Percentiles rank a stretch among this genome's conserved stretches.
These are phyloP conservation scores for Pseudopyrenochaeta lycopersici DNA, from an alignment of 2,329 filamentous ascomycete species.

Conservation along the genomic window DNA sequence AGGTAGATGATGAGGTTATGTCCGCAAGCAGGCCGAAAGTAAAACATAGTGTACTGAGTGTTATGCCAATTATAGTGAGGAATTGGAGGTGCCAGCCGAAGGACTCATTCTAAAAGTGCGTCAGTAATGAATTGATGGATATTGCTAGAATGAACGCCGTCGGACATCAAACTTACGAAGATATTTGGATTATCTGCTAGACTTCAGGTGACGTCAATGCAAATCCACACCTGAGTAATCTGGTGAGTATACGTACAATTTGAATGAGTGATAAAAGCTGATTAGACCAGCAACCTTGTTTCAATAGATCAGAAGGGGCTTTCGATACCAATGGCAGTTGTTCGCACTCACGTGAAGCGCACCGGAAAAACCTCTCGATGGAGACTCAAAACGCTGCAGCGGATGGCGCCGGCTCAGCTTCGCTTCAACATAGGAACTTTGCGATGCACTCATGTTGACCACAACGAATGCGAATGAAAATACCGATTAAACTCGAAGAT, in stretches of 20 bases:
- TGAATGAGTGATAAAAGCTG: conserved; percentile 57
- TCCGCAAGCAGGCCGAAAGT: conserved; percentile 70
- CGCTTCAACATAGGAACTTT: conserved; percentile 14
- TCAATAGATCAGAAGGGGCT: too few relatives aligned
- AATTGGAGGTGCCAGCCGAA: conserved; percentile 78
- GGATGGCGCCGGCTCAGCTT: conserved; percentile 60
- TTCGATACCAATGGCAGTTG: too few relatives aligned
- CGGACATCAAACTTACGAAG: conserved; percentile 26
- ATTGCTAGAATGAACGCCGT: neutral
- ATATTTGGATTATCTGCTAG: conserved; percentile 41
- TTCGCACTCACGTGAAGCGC: conserved; percentile 62
- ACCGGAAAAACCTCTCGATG: conserved; percentile 70
- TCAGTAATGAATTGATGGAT: conserved; percentile 7
- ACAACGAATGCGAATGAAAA: neutral
- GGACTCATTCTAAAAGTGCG: conserved; percentile 56
- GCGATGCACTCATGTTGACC: conserved; percentile 4
- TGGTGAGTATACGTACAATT: conserved; percentile 37
- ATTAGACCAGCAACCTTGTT: conserved; percentile 50
- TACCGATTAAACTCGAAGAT: too few relatives aligned
- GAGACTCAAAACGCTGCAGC: conserved; percentile 72
- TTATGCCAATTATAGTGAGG: conserved; percentile 76
- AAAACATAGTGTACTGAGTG: conserved; percentile 69
- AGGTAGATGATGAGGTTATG: conserved; percentile 59
- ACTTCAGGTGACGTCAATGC: conserved; percentile 33
- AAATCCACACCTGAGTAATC: neutral